Base-by-base conservation (phyloP, 441 rosid genomes). In the Jatropha podagrica region DNA sequence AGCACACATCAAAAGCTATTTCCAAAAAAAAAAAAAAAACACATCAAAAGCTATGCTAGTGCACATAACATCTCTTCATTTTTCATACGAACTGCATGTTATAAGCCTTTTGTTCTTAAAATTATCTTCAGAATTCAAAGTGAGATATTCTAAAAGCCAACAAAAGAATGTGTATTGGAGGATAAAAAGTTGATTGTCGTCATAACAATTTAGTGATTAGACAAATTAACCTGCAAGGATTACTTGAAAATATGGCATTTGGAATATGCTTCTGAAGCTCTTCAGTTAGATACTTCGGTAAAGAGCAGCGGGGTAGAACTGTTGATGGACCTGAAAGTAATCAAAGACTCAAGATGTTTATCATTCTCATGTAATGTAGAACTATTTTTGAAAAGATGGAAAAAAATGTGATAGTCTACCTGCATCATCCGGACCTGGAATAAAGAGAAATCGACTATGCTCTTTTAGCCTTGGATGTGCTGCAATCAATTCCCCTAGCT, bases 381-480 rank as follows among this genome's bases (percentile, higher is more conserved):
- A 23, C 27, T 49, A 56, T 32, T 52, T 68, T 23, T 2, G 44
- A 5, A 38, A 27, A 23, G 11, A 12, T 23, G 61, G 59, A 78
- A 64, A 40, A 18, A 41, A 58, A 15, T 27, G 76, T 62, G 37
- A 69, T 81, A 42, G 48, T 12, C 62, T 83, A 93, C 99, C 99
- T 83, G 93, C 90, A 77, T 96, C 99, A 75, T 88, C 90, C 76
- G 97, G 97, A 73, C 98, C 97, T 2, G 97, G 98, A 74, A 96
- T 88, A 79, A 96, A 96, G 52, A 92, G 85, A 84, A 94, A 96
- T 13, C 80, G 87, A 81, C 94, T 88, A 46, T 85, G 87, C 69
- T 88, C 92, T 78, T 82, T 92, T 42, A 95, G 81, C 75, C 93
- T 89, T 20, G 89, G 87, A 84, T 89, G 97, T 71, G 86, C 80